Percentiles rank a stretch among this genome's conserved stretches.
Evolutionary conservation across 345 rosid species (phyloP).

Genomic region (Eucalyptus curtisii): DNA sequence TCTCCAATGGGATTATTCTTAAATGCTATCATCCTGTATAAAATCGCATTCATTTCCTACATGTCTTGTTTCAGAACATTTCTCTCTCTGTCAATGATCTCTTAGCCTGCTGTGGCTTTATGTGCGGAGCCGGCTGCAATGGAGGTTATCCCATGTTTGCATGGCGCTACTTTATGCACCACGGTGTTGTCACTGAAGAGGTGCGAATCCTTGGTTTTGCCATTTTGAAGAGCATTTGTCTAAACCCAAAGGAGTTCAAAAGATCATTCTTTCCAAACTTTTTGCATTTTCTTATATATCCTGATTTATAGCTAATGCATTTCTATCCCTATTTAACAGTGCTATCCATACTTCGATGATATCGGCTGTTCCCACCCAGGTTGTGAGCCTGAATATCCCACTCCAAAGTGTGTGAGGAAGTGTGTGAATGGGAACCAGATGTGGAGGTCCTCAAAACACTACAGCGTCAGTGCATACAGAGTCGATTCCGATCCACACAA

Average conservation of each 20-base stretch:
- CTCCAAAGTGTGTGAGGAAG: constrained; percentile 70
- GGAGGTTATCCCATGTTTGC: constrained; percentile 81
- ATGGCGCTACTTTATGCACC: constrained; percentile 68
- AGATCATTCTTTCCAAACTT: not conserved
- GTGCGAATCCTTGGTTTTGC: constrained; percentile 9
- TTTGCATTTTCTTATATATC: not conserved
- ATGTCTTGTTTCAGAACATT: constrained; percentile 39
- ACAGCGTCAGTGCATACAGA: constrained; percentile 56
- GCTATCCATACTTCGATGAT: constrained; percentile 86
- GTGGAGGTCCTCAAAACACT: constrained; percentile 78
- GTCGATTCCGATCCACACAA: constrained; percentile 48
- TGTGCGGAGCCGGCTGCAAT: constrained; percentile 84
- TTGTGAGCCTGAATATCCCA: constrained; percentile 78
- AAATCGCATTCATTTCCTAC: not conserved
- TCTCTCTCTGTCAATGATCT: constrained; percentile 87
- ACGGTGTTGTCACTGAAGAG: constrained; percentile 94
- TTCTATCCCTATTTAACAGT: constrained; percentile 19
- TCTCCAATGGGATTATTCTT: not conserved
- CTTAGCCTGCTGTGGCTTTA: constrained; percentile 87
- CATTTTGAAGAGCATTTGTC: not conserved
- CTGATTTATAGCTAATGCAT: not conserved
- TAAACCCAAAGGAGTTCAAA: not conserved
- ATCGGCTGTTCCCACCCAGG: constrained; percentile 97
- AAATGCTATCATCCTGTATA: not conserved
- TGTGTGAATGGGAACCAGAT: constrained; percentile 61